Evolutionary conservation across 2,329 filamentous ascomycete genomes (phyloP).

Genomic region (Cercospora brassicicola): DNA sequence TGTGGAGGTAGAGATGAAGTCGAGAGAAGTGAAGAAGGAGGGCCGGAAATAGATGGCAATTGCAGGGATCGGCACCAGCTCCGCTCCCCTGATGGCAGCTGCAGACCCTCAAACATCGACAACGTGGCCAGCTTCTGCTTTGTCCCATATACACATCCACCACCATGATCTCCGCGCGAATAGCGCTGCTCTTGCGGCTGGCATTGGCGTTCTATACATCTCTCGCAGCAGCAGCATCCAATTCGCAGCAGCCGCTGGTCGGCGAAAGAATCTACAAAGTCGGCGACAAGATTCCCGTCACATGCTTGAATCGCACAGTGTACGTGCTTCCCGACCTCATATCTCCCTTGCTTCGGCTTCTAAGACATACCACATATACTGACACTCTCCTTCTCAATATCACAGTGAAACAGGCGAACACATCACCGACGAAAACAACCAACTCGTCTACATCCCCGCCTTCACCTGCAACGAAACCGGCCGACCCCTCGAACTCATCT

Average conservation of each 20-base stretch:
- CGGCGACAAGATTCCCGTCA: slow-evolving; percentile 53
- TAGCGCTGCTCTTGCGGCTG: slow-evolving; percentile 34
- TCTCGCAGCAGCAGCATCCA: slow-evolving; percentile 44
- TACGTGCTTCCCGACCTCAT: slow-evolving; percentile 35
- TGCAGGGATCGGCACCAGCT: background rate
- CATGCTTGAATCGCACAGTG: slow-evolving; percentile 55
- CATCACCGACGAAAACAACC: slow-evolving; percentile 74
- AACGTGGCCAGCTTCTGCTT: background rate
- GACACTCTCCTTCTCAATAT: background rate
- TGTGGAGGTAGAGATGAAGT: background rate
- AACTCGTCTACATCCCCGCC: slow-evolving; percentile 91
- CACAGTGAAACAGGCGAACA: slow-evolving; percentile 80
- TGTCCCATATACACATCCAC: background rate
- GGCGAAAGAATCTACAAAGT: slow-evolving; percentile 47
- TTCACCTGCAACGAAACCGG: slow-evolving; percentile 85
- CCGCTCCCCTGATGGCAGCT: slow-evolving; percentile 5
- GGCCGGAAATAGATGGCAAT: background rate
- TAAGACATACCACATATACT: background rate
- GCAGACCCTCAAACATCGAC: background rate
- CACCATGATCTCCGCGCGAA: slow-evolving; percentile 16
- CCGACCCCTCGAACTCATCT: slow-evolving; percentile 77
- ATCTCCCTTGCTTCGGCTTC: slow-evolving; percentile 8
- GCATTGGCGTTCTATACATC: slow-evolving; percentile 37
- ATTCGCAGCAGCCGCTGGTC: slow-evolving; percentile 44
- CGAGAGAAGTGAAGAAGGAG: background rate